phyloP scores from a whole-genome alignment of 495 filamentous ascomycete species.

The Collariella sp. region DNA sequence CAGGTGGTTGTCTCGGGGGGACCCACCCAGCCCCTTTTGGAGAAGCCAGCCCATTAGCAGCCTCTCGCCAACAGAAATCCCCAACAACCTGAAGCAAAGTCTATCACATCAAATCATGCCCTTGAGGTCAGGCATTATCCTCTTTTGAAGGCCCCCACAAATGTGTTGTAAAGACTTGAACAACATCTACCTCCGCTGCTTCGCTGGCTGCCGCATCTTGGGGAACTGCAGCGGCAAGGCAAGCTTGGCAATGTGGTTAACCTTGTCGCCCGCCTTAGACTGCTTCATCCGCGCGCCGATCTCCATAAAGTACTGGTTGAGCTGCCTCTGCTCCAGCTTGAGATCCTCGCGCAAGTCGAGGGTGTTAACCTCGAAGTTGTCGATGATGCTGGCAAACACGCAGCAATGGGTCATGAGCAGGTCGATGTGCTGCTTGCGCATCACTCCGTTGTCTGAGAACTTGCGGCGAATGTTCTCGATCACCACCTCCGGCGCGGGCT shows the following conservation, averaged over 20 bases:
- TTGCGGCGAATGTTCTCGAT: constrained; percentile 59
- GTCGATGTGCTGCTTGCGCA: constrained; percentile 56
- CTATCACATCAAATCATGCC: neutral
- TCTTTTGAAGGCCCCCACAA: too few relatives aligned
- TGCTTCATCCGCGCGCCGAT: constrained; percentile 61
- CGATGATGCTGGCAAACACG: constrained; percentile 58
- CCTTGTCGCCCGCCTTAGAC: constrained; percentile 41
- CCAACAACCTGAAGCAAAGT: neutral
- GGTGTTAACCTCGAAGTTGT: constrained; percentile 70
- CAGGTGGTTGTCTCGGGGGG: neutral
- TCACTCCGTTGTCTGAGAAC: constrained; percentile 53
- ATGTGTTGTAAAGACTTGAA: too few relatives aligned
- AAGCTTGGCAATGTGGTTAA: constrained; percentile 57
- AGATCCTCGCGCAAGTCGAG: constrained; percentile 71
- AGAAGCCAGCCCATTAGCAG: neutral
- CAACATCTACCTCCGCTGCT: constrained; percentile 8
- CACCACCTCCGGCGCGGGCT: constrained; percentile 50
- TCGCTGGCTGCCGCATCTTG: constrained; percentile 34
- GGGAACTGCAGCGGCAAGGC: constrained; percentile 79
- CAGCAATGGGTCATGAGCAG: constrained; percentile 61
- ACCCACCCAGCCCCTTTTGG: neutral
- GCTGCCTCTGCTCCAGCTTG: constrained; percentile 56
- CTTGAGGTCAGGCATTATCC: too few relatives aligned
- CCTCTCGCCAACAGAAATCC: neutral
- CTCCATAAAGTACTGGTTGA: constrained; percentile 66